Evolutionary conservation across 108 stramenopile species (phyloP).

Genomic region (Skeletonema costatum): DNA sequence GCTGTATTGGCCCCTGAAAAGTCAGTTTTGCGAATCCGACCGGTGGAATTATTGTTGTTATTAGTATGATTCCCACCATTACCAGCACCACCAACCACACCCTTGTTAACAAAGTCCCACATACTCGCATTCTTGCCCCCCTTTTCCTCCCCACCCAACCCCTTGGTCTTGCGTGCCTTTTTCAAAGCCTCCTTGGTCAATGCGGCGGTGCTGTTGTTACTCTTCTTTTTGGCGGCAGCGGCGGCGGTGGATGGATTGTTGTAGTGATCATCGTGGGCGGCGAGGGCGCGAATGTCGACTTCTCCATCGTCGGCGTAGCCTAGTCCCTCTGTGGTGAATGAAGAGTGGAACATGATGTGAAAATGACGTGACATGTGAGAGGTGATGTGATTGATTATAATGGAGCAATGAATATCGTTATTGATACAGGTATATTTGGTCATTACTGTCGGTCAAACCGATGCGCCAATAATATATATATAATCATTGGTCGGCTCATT

Average conservation of each 20-base stretch:
- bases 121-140: conserved; percentile 50
- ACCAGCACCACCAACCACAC: conserved; percentile 8
- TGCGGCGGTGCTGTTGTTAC: conserved; percentile 48
- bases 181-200: conserved; percentile 66
- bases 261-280: conserved; percentile 24
- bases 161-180: conserved; percentile 68
- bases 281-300: conserved; percentile 82
- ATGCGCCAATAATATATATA: too few species aligned
- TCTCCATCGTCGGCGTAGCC: conserved; percentile 99
- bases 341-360: too few species aligned
- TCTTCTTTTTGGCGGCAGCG: conserved; percentile 13
- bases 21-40: neutral
- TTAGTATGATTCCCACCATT: too few species aligned
- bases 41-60: neutral
- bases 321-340: conserved; percentile 75
- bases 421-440: too few species aligned
- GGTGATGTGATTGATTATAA: too few species aligned
- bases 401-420: too few species aligned
- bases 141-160: conserved; percentile 5
- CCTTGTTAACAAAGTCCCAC: conserved; percentile 83
- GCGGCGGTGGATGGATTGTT: neutral
- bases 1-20: neutral
- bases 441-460: too few species aligned
- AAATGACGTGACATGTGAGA: neutral
- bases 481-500: too few species aligned